Percentiles rank a stretch among this genome's conserved stretches.
These are phyloP conservation scores for Fusarium decemcellulare DNA, from an alignment of 2,329 filamentous ascomycete species.

Conservation along the genomic window DNA sequence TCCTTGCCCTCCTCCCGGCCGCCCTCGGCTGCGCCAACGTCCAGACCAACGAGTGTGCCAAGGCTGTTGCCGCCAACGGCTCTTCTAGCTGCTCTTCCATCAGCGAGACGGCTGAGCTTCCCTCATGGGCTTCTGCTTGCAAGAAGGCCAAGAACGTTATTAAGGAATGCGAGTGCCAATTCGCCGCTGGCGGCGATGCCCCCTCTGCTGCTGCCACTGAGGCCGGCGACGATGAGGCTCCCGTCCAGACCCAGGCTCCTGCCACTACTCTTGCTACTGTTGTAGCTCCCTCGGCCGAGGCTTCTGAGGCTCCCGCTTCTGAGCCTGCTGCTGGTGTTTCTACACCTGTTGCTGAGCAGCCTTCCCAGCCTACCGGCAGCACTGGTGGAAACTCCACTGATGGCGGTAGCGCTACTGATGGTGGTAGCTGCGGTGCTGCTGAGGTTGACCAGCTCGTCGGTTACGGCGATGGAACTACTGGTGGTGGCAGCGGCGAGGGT, in stretches of 20 bases:
- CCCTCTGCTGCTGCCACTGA: constrained; percentile 8
- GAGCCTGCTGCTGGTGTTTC: constrained; percentile 4
- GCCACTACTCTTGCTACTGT: constrained; percentile 37
- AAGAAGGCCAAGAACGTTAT: constrained; percentile 47
- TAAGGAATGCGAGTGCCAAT: constrained; percentile 51
- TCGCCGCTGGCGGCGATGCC: constrained; percentile 37
- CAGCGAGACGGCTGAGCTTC: constrained; percentile 45
- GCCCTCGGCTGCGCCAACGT: constrained; percentile 42
- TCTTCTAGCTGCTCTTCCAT: constrained; percentile 38
- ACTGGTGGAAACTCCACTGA: constrained; percentile 11
- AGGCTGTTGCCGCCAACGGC: constrained; percentile 31
- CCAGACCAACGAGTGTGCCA: constrained; percentile 40
- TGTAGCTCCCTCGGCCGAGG: constrained; percentile 18
- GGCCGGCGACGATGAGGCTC: neutral
- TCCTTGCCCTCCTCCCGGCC: constrained; percentile 41
- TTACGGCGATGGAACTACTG: constrained; percentile 58
- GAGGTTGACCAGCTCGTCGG: constrained; percentile 38
- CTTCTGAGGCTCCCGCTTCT: constrained; percentile 1
- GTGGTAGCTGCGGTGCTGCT: constrained; percentile 35
- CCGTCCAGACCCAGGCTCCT: constrained; percentile 12
- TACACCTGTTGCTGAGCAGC: neutral
- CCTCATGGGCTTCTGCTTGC: constrained; percentile 49
- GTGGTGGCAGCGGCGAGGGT: constrained; percentile 59
- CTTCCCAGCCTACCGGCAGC: neutral
- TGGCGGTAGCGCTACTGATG: constrained; percentile 11